phyloP scores from a whole-genome alignment of 2,329 filamentous ascomycete species.

The Diaporthe sp. region DNA sequence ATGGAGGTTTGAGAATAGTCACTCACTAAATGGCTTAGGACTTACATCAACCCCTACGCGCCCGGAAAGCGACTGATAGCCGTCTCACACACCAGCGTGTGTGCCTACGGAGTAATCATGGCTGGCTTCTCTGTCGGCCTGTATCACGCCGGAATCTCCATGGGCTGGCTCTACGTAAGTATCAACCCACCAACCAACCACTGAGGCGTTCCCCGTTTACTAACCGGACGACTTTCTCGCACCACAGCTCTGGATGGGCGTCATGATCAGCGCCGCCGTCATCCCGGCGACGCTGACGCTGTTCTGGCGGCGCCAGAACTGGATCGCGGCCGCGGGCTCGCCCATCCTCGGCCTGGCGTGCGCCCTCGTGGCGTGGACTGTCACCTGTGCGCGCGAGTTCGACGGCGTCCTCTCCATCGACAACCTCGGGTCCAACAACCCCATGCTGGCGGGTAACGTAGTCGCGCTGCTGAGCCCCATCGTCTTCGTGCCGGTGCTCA shows the following conservation, averaged over 20 bases:
- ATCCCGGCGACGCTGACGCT: slow-evolving; percentile 85
- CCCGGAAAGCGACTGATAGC: slow-evolving; percentile 82
- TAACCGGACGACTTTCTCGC: neutral
- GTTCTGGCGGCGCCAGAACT: slow-evolving; percentile 84
- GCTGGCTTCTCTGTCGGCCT: slow-evolving; percentile 83
- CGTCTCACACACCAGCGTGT: slow-evolving; percentile 81
- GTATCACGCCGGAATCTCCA: slow-evolving; percentile 79
- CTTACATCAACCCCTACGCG: slow-evolving; percentile 84
- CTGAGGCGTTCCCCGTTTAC: neutral
- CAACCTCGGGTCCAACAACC: slow-evolving; percentile 74
- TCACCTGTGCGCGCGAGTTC: slow-evolving; percentile 78
- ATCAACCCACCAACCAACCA: neutral
- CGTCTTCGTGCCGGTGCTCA: slow-evolving; percentile 82
- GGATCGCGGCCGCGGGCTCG: slow-evolving; percentile 72
- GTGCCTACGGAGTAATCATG: slow-evolving; percentile 80
- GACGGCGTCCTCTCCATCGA: slow-evolving; percentile 80
- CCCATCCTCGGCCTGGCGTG: slow-evolving; percentile 78
- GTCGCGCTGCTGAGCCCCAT: slow-evolving; percentile 82
- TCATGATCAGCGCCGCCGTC: slow-evolving; percentile 88
- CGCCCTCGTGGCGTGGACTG: slow-evolving; percentile 81
- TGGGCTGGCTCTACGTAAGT: slow-evolving; percentile 82
- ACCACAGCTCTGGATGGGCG: slow-evolving; percentile 80
- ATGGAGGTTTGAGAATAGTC: accelerated
- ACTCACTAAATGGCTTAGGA: slow-evolving; percentile 54
- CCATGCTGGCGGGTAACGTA: slow-evolving; percentile 91